Conservation (phyloP, 441 rosid species). For the Syzygium syzygioides region DNA sequence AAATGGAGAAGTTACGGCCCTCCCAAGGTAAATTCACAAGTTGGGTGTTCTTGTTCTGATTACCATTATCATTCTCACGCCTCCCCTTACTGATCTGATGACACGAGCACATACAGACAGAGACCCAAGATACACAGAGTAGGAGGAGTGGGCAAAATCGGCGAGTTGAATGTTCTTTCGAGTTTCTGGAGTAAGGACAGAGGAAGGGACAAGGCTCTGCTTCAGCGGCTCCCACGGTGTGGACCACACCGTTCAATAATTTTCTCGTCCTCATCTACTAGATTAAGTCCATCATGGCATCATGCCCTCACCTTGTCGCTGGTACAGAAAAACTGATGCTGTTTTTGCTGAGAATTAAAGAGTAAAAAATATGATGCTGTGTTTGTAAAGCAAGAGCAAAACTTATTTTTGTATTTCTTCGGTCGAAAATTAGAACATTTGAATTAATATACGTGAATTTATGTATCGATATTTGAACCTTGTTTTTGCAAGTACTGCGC, state of each 20-base stretch:
- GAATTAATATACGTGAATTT: neutral
- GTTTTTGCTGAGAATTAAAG: neutral
- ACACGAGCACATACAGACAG: neutral
- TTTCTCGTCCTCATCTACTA: neutral
- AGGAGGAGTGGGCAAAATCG: neutral
- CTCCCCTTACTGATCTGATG: neutral
- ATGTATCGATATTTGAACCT: neutral
- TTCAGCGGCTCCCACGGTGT: neutral
- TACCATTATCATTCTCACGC: neutral
- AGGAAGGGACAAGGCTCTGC: neutral
- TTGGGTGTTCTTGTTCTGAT: neutral
- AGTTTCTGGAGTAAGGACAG: neutral
- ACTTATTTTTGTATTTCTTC: neutral
- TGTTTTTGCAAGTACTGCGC: neutral
- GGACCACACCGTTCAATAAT: constrained; percentile 10
- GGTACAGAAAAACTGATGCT: neutral
- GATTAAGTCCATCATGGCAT: neutral
- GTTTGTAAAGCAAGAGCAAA: neutral
- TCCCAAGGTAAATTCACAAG: neutral
- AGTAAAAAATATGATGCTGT: neutral
- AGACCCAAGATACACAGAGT: neutral
- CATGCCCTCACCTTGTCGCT: neutral
- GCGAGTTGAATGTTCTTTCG: neutral
- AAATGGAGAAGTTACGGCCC: neutral
- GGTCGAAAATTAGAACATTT: neutral